Evolutionary conservation across 1,284 basidiomycete genomes (phyloP), one percentile per base, ranked within the genome.

Genomic region (Melampsora americana): DNA sequence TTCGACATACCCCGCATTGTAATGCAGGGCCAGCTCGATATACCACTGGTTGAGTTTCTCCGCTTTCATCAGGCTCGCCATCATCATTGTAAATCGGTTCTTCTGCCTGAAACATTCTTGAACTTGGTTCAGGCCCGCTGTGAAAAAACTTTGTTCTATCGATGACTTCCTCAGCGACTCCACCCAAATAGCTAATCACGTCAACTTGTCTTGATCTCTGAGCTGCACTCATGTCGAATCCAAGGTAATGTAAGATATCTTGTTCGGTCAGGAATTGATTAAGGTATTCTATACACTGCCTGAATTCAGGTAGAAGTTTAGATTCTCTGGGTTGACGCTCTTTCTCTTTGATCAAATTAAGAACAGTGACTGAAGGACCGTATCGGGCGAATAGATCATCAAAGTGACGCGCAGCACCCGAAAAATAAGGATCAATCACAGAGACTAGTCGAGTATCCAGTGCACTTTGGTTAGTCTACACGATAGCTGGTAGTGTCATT

Each of bases 71-170:
- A 90, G 81, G 77, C 7, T 80, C 81, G 60, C 61, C 66, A 26
- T 66, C 66, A 66, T 73, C 50, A 16, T 68, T 48, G 60, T 44
- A 50, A 16, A 78, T 74, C 23, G 50, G 78, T 75, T 71, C 79
- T 70, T 77, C 75, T 69, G 62, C 61, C 73, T 77, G 60, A 78
- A 30, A 83, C 6, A 35, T 69, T 66, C 59, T 78, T 59, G 56
- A 78, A 35, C 61, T 66, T 35, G 81, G 80, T 56, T 83, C 82
- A 0, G 81, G 79, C 0, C 84, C 87, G 23, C 85, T 85, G 78
- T 99, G 96, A 83, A 99, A 99, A 85, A 98, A 97, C 1, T 90
- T 88, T 0, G 96, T 98, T 82, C 89, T 88, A 80, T 92, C 90
- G 62, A 99, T 90, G 0, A 91, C 91, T 82, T 97, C 93, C 81